Evolutionary conservation across 1,139 yeast genomes (phyloP).

Genomic region (Hyphopichia fennica): DNA sequence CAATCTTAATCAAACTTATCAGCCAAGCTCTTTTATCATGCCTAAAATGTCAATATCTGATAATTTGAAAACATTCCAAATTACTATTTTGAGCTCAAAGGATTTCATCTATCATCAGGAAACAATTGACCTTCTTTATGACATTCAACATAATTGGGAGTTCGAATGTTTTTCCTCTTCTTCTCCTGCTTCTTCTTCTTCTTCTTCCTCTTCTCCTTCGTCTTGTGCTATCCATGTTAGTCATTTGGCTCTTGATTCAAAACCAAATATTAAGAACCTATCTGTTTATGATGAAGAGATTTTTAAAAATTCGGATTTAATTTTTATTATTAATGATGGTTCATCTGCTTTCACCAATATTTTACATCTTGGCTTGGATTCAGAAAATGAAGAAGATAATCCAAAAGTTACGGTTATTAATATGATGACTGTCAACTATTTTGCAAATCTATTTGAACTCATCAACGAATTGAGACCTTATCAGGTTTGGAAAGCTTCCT

Average conservation of each 20-base stretch:
- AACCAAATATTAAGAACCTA: not conserved
- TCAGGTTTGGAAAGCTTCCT: constrained; percentile 44
- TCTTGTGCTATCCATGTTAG: constrained; percentile 12
- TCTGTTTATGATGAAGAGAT: constrained; percentile 7
- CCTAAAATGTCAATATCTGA: constrained; percentile 33
- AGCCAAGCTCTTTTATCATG: constrained; percentile 34
- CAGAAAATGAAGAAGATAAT: constrained; percentile 5
- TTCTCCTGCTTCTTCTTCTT: constrained; percentile 6
- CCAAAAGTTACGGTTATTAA: constrained; percentile 42
- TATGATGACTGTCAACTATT: constrained; percentile 42
- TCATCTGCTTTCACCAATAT: constrained; percentile 27
- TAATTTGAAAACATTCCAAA: constrained; percentile 10
- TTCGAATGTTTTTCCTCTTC: not conserved
- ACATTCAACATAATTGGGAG: constrained; percentile 13
- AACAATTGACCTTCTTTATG: constrained; percentile 19
- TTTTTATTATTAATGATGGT: constrained; percentile 45
- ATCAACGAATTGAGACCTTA: constrained; percentile 34
- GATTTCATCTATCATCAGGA: constrained; percentile 17
- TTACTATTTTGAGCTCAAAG: constrained; percentile 21
- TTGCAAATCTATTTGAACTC: constrained; percentile 38
- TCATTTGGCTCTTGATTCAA: constrained; percentile 15
- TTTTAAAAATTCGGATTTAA: constrained; percentile 24
- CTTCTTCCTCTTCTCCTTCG: too few species aligned
- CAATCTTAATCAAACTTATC: not conserved
- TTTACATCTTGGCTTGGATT: not conserved